These are phyloP conservation scores for Prinsepia uniflora DNA, from an alignment of 306 rosid genomes.

Conservation along the genomic window DNA sequence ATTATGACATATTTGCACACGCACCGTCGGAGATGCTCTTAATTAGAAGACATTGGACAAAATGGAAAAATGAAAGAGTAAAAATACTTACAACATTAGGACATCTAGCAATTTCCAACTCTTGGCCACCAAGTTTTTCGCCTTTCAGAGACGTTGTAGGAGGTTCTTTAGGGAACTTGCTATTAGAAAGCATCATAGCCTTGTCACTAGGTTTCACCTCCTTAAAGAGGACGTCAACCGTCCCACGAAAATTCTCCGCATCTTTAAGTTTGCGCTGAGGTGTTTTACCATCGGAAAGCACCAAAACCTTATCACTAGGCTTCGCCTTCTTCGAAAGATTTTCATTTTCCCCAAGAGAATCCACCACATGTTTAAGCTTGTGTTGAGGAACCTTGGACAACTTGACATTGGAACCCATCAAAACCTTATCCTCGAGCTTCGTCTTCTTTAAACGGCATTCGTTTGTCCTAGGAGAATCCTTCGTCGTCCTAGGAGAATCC, in stretches of 20 bases:
- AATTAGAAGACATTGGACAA: not conserved
- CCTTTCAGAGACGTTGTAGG: conserved; percentile 21
- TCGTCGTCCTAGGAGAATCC: not conserved
- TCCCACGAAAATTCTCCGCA: conserved; percentile 24
- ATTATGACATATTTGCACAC: not conserved
- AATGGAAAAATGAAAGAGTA: not conserved
- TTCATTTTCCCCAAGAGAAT: not conserved
- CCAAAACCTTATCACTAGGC: too few relatives aligned
- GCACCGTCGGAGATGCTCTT: not conserved
- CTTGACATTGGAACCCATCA: conserved; percentile 25
- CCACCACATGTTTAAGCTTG: not conserved
- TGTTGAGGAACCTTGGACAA: conserved; percentile 33
- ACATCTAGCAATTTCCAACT: conserved; percentile 44
- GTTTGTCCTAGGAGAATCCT: conserved; percentile 35
- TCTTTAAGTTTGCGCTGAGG: conserved; percentile 6
- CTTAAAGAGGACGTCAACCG: conserved; percentile 40
- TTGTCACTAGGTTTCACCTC: conserved; percentile 40
- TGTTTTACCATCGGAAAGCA: conserved; percentile 29
- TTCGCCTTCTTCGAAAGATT: too few relatives aligned
- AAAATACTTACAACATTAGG: conserved; percentile 57
- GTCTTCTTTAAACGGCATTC: conserved; percentile 43
- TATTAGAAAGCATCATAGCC: conserved; percentile 20
- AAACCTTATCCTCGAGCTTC: conserved; percentile 28
- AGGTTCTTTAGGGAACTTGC: conserved; percentile 38
- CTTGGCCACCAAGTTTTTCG: conserved; percentile 26